These are phyloP conservation scores for Globisporangium solare DNA, from an alignment of 352 stramenopile species.

Conservation along the genomic window DNA sequence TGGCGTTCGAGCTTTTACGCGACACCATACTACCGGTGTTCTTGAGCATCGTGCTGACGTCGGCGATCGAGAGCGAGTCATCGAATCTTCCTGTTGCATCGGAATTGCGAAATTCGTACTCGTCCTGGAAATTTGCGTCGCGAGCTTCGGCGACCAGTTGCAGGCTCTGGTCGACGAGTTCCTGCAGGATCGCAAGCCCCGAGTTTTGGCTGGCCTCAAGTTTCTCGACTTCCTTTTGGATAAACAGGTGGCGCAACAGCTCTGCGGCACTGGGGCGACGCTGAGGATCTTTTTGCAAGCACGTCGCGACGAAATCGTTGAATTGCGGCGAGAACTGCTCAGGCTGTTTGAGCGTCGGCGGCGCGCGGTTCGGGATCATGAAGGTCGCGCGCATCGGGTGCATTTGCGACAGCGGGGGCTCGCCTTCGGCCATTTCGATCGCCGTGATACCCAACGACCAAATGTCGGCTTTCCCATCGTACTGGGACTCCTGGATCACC, in stretches of 20 bases:
- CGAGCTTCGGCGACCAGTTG: constrained; percentile 56
- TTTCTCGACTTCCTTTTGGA: constrained; percentile 50
- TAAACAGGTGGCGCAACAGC: constrained; percentile 55
- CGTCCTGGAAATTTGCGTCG: constrained; percentile 42
- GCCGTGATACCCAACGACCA: constrained; percentile 88
- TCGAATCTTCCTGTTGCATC: constrained; percentile 47
- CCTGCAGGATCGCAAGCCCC: constrained; percentile 55
- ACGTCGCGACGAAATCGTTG: constrained; percentile 51
- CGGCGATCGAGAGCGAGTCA: constrained; percentile 52
- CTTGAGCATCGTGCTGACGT: constrained; percentile 65
- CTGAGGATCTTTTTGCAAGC: constrained; percentile 62
- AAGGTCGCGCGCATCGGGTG: constrained; percentile 87
- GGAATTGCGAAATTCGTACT: constrained; percentile 40
- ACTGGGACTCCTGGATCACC: constrained; percentile 85
- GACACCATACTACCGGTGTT: constrained; percentile 19
- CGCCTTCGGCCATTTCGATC: constrained; percentile 86
- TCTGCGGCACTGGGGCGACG: constrained; percentile 42
- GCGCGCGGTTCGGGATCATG: constrained; percentile 63
- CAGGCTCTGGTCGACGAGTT: constrained; percentile 67
- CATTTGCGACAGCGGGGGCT: constrained; percentile 78
- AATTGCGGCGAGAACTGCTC: constrained; percentile 44
- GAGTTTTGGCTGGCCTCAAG: constrained; percentile 18
- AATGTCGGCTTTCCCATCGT: constrained; percentile 80
- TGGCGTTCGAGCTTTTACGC: constrained; percentile 11
- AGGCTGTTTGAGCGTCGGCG: constrained; percentile 44